phyloP scores from a whole-genome alignment of 129 eudicot species.

The Pseudognaphalium luteoalbum region DNA sequence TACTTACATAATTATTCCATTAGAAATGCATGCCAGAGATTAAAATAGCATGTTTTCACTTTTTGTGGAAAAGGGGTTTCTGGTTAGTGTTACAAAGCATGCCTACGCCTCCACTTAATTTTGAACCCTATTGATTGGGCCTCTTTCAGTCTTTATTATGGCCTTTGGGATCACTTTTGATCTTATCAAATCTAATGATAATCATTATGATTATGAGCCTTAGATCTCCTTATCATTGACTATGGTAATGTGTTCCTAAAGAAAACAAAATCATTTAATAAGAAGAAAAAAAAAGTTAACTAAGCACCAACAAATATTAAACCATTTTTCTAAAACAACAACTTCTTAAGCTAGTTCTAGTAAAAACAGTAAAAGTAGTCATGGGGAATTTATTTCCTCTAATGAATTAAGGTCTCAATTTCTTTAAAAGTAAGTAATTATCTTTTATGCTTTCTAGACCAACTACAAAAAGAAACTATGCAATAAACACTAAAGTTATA shows the following conservation, averaged over 20 bases:
- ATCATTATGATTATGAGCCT: constrained; percentile 21
- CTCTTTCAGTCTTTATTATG: constrained; percentile 18
- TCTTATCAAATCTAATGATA: constrained; percentile 39
- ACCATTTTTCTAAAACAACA: neutral
- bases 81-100: constrained; percentile 36
- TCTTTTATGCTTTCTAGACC: neutral
- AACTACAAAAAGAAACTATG: neutral
- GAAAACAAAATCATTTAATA: constrained; percentile 23
- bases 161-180: constrained; percentile 34
- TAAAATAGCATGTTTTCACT: constrained; percentile 34
- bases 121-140: constrained; percentile 23
- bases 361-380: too few species aligned
- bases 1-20: neutral
- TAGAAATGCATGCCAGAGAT: constrained; percentile 22
- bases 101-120: constrained; percentile 36
- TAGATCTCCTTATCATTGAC: constrained; percentile 39
- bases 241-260: constrained; percentile 18
- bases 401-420: neutral
- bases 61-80: constrained; percentile 25
- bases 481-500: neutral
- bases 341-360: too few species aligned
- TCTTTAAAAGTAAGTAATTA: neutral
- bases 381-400: too few species aligned
- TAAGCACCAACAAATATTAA: neutral
- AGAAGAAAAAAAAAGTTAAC: neutral